A percentile compares a stretch with the other conserved stretches of the same genome.
These are phyloP conservation scores for Allantophomopsis cytisporea DNA, from an alignment of 2,329 filamentous ascomycete species.

Conservation along the genomic window DNA sequence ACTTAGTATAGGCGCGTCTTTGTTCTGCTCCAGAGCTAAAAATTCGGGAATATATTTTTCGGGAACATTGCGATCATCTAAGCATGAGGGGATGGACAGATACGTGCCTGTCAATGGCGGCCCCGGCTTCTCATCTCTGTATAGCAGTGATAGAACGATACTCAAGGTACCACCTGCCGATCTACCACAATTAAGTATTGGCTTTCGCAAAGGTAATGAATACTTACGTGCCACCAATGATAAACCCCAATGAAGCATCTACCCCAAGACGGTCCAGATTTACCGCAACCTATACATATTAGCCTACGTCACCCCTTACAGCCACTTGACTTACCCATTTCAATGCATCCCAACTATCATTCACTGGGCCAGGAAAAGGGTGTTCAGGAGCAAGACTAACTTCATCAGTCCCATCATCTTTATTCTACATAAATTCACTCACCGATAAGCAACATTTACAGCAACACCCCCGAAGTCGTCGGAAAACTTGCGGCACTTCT, in stretches of 20 bases:
- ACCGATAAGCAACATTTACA: background rate
- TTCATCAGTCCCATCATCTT: too few species aligned
- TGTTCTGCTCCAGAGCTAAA: constrained; percentile 27
- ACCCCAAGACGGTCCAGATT: background rate
- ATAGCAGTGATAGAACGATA: constrained; percentile 23
- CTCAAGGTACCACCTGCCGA: constrained; percentile 29
- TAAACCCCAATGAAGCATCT: background rate
- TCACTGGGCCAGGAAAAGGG: constrained; percentile 26
- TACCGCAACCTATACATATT: background rate
- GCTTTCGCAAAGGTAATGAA: constrained; percentile 30
- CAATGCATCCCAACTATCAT: constrained; percentile 29
- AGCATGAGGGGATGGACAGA: constrained; percentile 24
- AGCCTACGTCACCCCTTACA: background rate
- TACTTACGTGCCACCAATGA: constrained; percentile 24
- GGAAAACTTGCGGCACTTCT: background rate
- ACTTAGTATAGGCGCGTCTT: constrained; percentile 20
- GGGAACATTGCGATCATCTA: constrained; percentile 4
- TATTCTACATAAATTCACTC: too few species aligned
- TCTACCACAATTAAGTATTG: too few species aligned
- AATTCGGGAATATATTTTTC: constrained; percentile 24
- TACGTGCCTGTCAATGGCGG: constrained; percentile 31
- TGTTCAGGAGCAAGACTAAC: constrained; percentile 26
- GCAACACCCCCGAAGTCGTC: background rate
- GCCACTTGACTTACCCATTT: constrained; percentile 19
- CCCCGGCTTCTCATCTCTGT: constrained; percentile 24